A percentile compares a stretch with the other conserved stretches of the same genome.
Conservation (phyloP, 192 early-diverging fungal genomes). For the Coemansia reversa region DNA sequence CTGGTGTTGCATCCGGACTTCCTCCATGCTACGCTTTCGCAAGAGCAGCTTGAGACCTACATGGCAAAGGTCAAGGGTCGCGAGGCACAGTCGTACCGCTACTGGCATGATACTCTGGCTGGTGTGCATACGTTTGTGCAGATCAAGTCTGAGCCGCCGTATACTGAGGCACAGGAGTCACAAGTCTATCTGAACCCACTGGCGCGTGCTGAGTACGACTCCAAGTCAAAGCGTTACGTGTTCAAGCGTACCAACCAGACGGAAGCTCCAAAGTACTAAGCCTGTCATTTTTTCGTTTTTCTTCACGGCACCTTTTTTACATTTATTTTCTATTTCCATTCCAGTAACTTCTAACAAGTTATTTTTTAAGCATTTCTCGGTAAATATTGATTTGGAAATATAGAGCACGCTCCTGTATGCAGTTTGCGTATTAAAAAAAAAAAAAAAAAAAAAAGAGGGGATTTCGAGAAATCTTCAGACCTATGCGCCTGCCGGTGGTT, state of each 20-base stretch:
- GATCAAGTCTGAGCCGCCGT: conserved; percentile 84
- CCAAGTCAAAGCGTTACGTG: conserved; percentile 53
- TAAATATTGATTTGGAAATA: background rate
- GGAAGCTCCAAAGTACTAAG: conserved; percentile 2
- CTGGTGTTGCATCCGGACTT: conserved; percentile 88
- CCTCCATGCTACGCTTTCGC: conserved; percentile 70
- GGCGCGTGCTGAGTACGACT: conserved; percentile 81
- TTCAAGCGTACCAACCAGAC: conserved; percentile 47
- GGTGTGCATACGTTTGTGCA: conserved; percentile 79
- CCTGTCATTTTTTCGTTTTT: conserved; percentile 8
- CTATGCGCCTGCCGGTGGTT: conserved; percentile 16
- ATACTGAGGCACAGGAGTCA: conserved; percentile 75
- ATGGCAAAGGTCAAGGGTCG: conserved; percentile 64
- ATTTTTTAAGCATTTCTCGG: background rate
- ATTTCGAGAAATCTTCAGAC: background rate
- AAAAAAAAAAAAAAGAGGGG: background rate
- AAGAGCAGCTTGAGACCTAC: conserved; percentile 71
- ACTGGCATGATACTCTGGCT: conserved; percentile 86
- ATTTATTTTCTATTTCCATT: background rate
- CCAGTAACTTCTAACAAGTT: too few species aligned
- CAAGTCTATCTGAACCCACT: conserved; percentile 86
- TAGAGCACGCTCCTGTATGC: background rate
- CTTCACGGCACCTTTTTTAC: background rate
- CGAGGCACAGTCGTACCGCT: conserved; percentile 80
- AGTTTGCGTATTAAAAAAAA: background rate